Percentiles rank a stretch among this genome's conserved stretches.
Evolutionary conservation across 352 stramenopile genomes (phyloP).

Genomic region (Chrysophaeum taylorii): DNA sequence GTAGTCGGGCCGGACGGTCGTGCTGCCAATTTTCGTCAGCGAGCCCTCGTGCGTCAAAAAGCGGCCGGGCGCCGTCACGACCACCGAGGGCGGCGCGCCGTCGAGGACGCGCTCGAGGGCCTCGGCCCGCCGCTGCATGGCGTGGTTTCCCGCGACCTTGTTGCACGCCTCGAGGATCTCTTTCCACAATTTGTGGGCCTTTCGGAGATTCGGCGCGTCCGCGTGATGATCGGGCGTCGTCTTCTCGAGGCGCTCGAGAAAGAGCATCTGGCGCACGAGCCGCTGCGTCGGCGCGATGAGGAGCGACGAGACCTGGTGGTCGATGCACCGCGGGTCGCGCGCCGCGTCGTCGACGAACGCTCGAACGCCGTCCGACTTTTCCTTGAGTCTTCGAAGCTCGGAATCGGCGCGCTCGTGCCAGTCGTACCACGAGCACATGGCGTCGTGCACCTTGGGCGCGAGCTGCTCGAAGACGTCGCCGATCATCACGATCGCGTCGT

Average conservation of each 20-base stretch:
- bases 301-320: background rate
- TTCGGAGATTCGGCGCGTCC: background rate
- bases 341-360: background rate
- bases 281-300: conserved; percentile 15
- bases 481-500: background rate
- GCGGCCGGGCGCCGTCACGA: conserved; percentile 4
- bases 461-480: conserved; percentile 1
- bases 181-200: background rate
- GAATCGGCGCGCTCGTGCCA: background rate
- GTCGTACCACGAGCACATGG: conserved; percentile 12
- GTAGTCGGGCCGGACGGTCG: conserved; percentile 13
- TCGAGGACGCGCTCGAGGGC: background rate
- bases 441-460: background rate
- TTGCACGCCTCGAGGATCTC: background rate
- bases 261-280: conserved; percentile 12
- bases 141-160: background rate
- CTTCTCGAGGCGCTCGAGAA: background rate
- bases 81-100: background rate
- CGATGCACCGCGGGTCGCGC: background rate
- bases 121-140: background rate
- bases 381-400: background rate
- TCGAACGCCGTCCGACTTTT: background rate
- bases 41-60: background rate
- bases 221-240: background rate
- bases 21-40: conserved; percentile 3